Evolutionary conservation across 352 stramenopile species (phyloP).

Genomic region (Globisporangium solare): DNA sequence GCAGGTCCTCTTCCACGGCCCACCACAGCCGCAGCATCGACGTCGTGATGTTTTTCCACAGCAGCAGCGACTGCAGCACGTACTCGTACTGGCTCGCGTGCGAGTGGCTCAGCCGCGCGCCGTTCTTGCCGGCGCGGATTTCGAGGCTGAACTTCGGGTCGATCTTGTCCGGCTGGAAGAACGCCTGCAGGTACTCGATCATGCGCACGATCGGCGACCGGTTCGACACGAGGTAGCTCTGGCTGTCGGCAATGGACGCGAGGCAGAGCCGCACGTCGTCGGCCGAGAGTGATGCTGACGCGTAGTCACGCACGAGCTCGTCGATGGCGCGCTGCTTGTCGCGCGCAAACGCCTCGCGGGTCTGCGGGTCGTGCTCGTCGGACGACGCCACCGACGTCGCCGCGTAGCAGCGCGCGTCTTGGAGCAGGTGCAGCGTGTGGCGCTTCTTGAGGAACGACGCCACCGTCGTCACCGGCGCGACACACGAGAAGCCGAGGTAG

Average conservation of each 20-base stretch:
- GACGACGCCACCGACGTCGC: constrained; percentile 47
- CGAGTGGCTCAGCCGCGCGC: constrained; percentile 50
- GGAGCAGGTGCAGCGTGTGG: constrained; percentile 60
- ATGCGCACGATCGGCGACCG: constrained; percentile 55
- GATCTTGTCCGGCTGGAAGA: constrained; percentile 43
- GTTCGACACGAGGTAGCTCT: constrained; percentile 60
- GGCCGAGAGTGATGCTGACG: constrained; percentile 33
- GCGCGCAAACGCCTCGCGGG: constrained; percentile 5
- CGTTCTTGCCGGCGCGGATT: constrained; percentile 55
- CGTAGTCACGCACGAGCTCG: constrained; percentile 38
- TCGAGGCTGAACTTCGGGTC: constrained; percentile 44
- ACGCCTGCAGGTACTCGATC: constrained; percentile 56
- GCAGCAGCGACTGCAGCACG: constrained; percentile 53
- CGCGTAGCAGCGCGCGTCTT: constrained; percentile 56
- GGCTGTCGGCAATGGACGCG: constrained; percentile 47
- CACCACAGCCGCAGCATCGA: constrained; percentile 63
- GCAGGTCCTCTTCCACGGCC: constrained; percentile 54
- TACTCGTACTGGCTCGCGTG: constrained; percentile 62
- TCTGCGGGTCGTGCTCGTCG: constrained; percentile 11
- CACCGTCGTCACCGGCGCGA: constrained; percentile 70
- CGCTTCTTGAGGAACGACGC: constrained; percentile 62
- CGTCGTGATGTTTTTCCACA: constrained; percentile 64
- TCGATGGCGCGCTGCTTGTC: constrained; percentile 22
- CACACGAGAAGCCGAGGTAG: constrained; percentile 75
- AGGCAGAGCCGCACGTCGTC: constrained; percentile 53